Evolutionary conservation across 2,329 filamentous ascomycete species (phyloP).

Genomic region (Arthroderma uncinatum): DNA sequence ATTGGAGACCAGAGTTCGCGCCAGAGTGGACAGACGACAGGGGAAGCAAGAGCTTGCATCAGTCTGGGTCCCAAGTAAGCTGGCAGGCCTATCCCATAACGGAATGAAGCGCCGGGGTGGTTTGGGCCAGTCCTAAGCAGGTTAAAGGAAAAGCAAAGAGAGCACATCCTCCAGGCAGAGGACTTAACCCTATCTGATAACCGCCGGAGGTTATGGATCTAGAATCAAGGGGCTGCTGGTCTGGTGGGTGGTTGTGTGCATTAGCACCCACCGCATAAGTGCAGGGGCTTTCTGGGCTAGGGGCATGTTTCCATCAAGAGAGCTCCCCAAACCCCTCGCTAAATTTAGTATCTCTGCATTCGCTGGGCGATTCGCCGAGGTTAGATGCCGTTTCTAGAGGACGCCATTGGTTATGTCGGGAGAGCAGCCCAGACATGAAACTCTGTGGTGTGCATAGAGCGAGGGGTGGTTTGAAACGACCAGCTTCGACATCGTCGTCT

Average conservation of each 20-base stretch:
- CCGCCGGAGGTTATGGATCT: neutral
- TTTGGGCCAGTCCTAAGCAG: neutral
- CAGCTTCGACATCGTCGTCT: neutral
- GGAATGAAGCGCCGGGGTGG: constrained; percentile 1
- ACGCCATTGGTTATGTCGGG: neutral
- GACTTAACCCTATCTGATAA: neutral
- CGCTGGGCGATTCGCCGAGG: neutral
- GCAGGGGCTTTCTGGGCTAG: neutral
- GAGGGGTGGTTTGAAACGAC: neutral
- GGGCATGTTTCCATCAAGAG: neutral
- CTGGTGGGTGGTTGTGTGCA: neutral
- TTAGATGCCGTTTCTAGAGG: neutral
- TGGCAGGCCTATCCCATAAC: neutral
- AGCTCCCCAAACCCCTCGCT: neutral
- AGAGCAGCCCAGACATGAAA: neutral
- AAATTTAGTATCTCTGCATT: neutral
- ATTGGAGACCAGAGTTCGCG: neutral
- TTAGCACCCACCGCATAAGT: neutral
- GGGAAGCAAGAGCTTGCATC: neutral
- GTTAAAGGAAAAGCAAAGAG: neutral
- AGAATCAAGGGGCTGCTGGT: neutral
- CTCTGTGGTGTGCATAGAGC: neutral
- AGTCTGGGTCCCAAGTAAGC: neutral
- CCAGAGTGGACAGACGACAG: constrained; percentile 1
- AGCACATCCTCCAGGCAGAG: neutral